These are phyloP conservation scores for Leishmania tarentolae DNA, from an alignment of 208 protist genomes.

Conservation along the genomic window DNA sequence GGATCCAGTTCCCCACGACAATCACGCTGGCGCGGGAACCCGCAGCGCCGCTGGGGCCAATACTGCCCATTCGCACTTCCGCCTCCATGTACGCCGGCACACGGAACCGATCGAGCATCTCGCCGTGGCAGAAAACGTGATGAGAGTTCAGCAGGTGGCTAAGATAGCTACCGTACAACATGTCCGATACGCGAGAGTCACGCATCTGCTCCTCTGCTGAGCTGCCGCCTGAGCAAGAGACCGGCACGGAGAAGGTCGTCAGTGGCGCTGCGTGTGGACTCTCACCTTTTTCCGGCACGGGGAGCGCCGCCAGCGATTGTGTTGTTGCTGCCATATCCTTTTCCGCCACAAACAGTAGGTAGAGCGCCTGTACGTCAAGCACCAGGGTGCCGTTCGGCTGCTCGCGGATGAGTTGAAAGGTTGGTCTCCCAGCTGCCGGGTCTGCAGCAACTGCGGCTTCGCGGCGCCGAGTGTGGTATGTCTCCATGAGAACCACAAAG, in stretches of 20 bases:
- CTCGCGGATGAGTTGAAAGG: slow-evolving; percentile 18
- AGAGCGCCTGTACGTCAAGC: slow-evolving; percentile 26
- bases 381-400: slow-evolving; percentile 3
- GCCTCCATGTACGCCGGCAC: slow-evolving; percentile 28
- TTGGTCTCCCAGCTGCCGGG: not conserved
- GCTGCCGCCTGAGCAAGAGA: not conserved
- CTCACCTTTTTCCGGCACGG: not conserved
- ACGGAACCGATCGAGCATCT: slow-evolving; percentile 9
- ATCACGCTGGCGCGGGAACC: not conserved
- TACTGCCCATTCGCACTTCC: not conserved
- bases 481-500: slow-evolving; percentile 52
- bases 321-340: not conserved
- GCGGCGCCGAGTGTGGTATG: slow-evolving; percentile 40
- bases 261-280: not conserved
- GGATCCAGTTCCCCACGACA: not conserved
- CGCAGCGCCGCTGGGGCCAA: not conserved
- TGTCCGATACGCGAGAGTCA: not conserved
- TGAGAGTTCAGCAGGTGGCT: slow-evolving; percentile 18
- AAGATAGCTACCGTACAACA: slow-evolving; percentile 13
- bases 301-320: not conserved
- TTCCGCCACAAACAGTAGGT: slow-evolving; percentile 12
- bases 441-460: not conserved
- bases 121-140: slow-evolving; percentile 29
- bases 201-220: not conserved
- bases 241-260: not conserved